Evolutionary conservation across 495 filamentous ascomycete genomes (phyloP).

Genomic region (Thermochaetoides thermophila): DNA sequence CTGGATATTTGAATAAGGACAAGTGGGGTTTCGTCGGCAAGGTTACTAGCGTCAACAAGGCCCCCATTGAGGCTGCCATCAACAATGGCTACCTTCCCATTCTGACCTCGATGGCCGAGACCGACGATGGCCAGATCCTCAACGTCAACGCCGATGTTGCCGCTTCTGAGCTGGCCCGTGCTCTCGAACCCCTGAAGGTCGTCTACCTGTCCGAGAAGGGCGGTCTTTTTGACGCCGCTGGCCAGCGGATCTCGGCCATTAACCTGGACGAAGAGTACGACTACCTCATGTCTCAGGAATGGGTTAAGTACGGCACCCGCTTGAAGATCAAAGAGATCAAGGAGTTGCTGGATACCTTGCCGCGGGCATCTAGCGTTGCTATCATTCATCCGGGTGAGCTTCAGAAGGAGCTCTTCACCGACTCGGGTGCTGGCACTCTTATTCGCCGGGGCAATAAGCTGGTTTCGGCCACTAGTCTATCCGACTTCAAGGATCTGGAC

Average conservation of each 20-base stretch:
- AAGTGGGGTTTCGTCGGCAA: constrained; percentile 93
- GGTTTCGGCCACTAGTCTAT: constrained; percentile 53
- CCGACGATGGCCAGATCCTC: constrained; percentile 79
- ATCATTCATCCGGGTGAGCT: constrained; percentile 93
- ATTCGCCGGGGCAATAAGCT: constrained; percentile 90
- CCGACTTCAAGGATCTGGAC: constrained; percentile 64
- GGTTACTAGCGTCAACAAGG: constrained; percentile 85
- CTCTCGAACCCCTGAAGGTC: constrained; percentile 89
- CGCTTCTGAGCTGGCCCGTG: constrained; percentile 79
- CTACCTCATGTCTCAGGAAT: constrained; percentile 83
- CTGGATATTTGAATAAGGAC: constrained; percentile 86
- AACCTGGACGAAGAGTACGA: constrained; percentile 98
- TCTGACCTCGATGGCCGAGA: constrained; percentile 94
- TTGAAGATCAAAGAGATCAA: constrained; percentile 99
- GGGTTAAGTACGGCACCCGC: constrained; percentile 91
- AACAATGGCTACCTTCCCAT: constrained; percentile 86
- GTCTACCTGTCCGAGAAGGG: constrained; percentile 98
- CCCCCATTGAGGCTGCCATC: constrained; percentile 82
- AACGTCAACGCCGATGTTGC: constrained; percentile 98
- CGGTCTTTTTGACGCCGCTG: constrained; percentile 84
- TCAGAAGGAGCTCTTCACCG: constrained; percentile 92
- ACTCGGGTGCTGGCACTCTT: constrained; percentile 87
- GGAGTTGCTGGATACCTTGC: constrained; percentile 72
- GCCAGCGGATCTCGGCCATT: constrained; percentile 92
- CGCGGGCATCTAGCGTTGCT: constrained; percentile 84